phyloP scores from a whole-genome alignment of 2,329 filamentous ascomycete genomes.

The Stagonosporopsis rhizophila region DNA sequence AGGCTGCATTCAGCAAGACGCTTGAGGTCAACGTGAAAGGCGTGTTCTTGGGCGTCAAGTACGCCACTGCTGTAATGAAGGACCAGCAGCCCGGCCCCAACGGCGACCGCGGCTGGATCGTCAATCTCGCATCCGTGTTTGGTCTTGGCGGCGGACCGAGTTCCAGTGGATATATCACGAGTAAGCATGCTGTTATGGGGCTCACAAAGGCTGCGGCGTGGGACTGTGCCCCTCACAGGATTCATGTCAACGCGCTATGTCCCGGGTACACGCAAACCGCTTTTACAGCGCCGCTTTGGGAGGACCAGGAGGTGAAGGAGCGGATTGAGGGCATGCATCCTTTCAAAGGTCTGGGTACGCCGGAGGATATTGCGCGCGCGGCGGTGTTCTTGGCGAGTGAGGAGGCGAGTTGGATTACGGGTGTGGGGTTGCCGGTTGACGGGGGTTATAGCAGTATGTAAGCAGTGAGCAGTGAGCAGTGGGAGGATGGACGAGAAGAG shows the following conservation, averaged over 20 bases:
- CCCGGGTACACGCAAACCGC: conserved; percentile 55
- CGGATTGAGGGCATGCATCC: conserved; percentile 35
- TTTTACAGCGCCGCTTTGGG: conserved; percentile 34
- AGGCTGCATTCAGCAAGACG: conserved; percentile 55
- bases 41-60: conserved; percentile 56
- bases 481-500: background rate
- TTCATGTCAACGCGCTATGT: conserved; percentile 63
- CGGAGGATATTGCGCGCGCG: conserved; percentile 46
- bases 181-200: conserved; percentile 60
- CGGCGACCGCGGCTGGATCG: conserved; percentile 58
- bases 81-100: conserved; percentile 51
- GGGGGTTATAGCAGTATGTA: conserved; percentile 51
- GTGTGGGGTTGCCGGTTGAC: conserved; percentile 55
- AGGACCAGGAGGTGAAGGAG: conserved; percentile 11
- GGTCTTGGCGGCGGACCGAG: conserved; percentile 1
- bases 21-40: conserved; percentile 50
- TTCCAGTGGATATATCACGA: conserved; percentile 52
- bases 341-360: conserved; percentile 39
- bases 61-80: conserved; percentile 58
- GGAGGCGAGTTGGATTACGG: conserved; percentile 56
- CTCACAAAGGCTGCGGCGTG: conserved; percentile 58
- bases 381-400: conserved; percentile 57
- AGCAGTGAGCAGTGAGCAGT: background rate
- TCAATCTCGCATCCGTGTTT: conserved; percentile 62
- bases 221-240: conserved; percentile 57